Conservation (phyloP, 2,329 filamentous ascomycete species). For the Aschersonia sp. region DNA sequence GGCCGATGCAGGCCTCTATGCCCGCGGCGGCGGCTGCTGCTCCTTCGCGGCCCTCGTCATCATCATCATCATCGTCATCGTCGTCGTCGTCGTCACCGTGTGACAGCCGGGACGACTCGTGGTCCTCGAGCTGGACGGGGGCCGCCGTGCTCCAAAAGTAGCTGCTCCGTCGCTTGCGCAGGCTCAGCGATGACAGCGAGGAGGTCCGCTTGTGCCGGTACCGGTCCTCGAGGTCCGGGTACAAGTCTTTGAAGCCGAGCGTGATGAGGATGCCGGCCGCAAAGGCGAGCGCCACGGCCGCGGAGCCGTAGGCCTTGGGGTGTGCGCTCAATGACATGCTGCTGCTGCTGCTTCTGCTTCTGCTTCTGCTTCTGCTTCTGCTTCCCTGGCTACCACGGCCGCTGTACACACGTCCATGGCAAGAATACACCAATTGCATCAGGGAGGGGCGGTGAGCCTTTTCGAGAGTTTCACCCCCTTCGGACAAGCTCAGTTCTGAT, state of each 20-base stretch:
- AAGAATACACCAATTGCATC: too few species aligned
- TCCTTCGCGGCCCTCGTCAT: too few species aligned
- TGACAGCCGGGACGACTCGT: constrained; percentile 29
- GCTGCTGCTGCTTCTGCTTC: too few species aligned
- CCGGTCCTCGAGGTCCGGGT: constrained; percentile 55
- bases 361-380: too few species aligned
- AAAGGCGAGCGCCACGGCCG: constrained; percentile 59
- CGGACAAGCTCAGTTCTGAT: too few species aligned
- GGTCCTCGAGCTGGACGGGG: constrained; percentile 41
- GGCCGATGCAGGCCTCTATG: constrained; percentile 83
- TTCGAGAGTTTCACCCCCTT: too few species aligned
- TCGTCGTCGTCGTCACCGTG: not conserved
- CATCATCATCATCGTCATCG: not conserved
- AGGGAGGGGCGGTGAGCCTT: too few species aligned
- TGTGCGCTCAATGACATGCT: constrained; percentile 47
- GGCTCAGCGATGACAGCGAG: not conserved
- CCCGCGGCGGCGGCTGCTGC: constrained; percentile 34
- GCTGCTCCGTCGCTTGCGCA: constrained; percentile 18
- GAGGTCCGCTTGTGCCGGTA: constrained; percentile 32
- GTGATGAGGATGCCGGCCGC: constrained; percentile 63
- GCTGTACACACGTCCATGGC: not conserved
- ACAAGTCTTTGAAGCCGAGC: constrained; percentile 65
- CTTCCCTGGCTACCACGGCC: too few species aligned
- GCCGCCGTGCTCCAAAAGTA: constrained; percentile 23
- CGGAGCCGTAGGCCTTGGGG: constrained; percentile 45